Base-by-base conservation (phyloP, 2,329 filamentous ascomycete species). In the Leptographium wingfieldii region DNA sequence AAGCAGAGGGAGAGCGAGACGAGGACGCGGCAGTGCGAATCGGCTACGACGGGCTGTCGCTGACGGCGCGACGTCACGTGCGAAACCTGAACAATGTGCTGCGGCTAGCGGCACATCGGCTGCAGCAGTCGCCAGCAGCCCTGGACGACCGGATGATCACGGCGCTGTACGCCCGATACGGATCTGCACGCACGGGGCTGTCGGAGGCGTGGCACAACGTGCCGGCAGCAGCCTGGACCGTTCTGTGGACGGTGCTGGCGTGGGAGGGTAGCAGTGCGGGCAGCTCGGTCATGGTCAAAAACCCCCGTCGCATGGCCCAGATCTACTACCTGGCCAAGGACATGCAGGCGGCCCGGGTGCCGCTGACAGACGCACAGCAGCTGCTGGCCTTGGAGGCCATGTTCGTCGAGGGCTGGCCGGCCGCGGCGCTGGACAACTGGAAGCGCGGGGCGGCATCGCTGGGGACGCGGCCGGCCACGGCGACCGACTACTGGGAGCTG, bases 371-470 rank as follows among this genome's bases (percentile, higher is more conserved):
- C 4, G 69, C 75, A 2, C 85, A 88, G 66, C 81, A 83, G 64
- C 72, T 91, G 22, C 73, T 86, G 33, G 84, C 84, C 38, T 83
- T 91, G 38, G 84, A 90, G 67, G 82, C 86, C 60, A 74, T 87
- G 49, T 85, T 87, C 64, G 74, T 84, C 6, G 78, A 80, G 49
- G 86, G 84, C 2, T 81, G 81, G 69, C 76, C 80, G 60, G 73
- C 74, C 5, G 77, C 81, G 64, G 86, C 86, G 0, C 70, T 87
- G 29, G 79, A 83, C 14, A 78, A 80, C 55, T 89, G 87, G 84
- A 81, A 81, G 68, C 76, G 79, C 56, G 77, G 77, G 53, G 77
- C 81, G 48, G 69, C 75, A 7, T 77, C 76, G 0, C 72, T 88
- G 16, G 82, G 80, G 0, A 68, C 75, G 1, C 71, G 73, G 22